Evolutionary conservation across 1,139 yeast species (phyloP).

Genomic region (Debaryomyces udenii): DNA sequence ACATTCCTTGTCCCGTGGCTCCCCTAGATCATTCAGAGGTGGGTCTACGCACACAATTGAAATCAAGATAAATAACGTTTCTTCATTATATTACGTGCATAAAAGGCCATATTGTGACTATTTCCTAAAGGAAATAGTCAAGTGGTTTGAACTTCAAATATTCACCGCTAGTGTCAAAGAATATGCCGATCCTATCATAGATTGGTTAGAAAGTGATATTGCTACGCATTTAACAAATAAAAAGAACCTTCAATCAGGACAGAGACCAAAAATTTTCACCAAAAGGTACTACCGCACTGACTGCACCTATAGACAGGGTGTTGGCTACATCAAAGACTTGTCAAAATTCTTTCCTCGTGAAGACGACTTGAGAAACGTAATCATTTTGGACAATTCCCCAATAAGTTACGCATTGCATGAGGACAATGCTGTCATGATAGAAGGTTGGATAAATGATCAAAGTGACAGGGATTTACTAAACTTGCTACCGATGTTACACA

Average conservation of each 20-base stretch:
- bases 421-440: conserved; percentile 87
- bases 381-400: conserved; percentile 92
- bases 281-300: conserved; percentile 77
- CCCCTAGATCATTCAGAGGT: conserved; percentile 46
- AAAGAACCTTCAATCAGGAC: conserved; percentile 14
- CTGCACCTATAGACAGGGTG: conserved; percentile 75
- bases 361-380: conserved; percentile 70
- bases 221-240: conserved; percentile 1
- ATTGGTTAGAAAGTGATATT: conserved; percentile 66
- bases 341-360: conserved; percentile 46
- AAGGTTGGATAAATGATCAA: conserved; percentile 98
- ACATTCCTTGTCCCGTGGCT: conserved; percentile 79
- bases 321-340: conserved; percentile 88
- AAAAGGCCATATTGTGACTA: conserved; percentile 91
- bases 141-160: conserved; percentile 87
- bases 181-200: conserved; percentile 96
- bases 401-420: conserved; percentile 82
- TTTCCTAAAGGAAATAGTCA: conserved; percentile 73
- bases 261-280: conserved; percentile 37
- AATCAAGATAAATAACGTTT: conserved; percentile 67
- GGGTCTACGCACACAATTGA: conserved; percentile 78
- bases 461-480: conserved; percentile 81
- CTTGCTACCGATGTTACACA: conserved; percentile 77
- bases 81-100: conserved; percentile 86
- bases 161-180: conserved; percentile 95